These are phyloP conservation scores for Solanum aculeatissimum DNA, from an alignment of 305 asterid genomes.

Conservation along the genomic window DNA sequence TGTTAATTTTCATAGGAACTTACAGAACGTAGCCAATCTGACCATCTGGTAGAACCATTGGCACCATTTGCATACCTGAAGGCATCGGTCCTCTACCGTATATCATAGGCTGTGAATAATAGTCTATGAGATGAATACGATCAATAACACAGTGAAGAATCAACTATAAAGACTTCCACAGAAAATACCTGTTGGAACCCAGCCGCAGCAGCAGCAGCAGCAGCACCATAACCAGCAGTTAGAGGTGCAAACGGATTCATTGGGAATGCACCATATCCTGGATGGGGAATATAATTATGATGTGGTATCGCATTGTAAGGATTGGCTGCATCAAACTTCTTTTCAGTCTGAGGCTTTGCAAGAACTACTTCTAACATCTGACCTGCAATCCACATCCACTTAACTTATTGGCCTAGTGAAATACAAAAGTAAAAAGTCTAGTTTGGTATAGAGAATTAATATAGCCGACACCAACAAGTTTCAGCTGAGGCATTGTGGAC, in stretches of 20 bases:
- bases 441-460: background rate
- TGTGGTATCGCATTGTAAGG: slow-evolving; percentile 39
- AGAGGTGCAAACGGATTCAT: slow-evolving; percentile 64
- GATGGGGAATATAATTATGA: slow-evolving; percentile 69
- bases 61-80: slow-evolving; percentile 99
- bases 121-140: background rate
- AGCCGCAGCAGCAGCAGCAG: slow-evolving; percentile 20
- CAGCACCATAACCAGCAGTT: slow-evolving; percentile 61
- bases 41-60: slow-evolving; percentile 98
- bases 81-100: slow-evolving; percentile 97
- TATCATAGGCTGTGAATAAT: slow-evolving; percentile 65
- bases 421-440: background rate
- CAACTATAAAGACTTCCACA: background rate
- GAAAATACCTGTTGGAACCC: slow-evolving; percentile 69
- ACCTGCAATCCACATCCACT: slow-evolving; percentile 35
- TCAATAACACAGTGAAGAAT: background rate
- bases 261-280: slow-evolving; percentile 72
- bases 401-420: background rate
- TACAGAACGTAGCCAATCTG: slow-evolving; percentile 95
- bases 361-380: slow-evolving; percentile 79
- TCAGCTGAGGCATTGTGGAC: background rate
- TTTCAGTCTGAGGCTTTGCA: slow-evolving; percentile 93
- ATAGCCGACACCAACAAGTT: background rate
- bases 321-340: slow-evolving; percentile 52
- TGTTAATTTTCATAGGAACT: slow-evolving; percentile 20